Conservation (phyloP, 2,329 filamentous ascomycete species). For the Phialophora expanda region DNA sequence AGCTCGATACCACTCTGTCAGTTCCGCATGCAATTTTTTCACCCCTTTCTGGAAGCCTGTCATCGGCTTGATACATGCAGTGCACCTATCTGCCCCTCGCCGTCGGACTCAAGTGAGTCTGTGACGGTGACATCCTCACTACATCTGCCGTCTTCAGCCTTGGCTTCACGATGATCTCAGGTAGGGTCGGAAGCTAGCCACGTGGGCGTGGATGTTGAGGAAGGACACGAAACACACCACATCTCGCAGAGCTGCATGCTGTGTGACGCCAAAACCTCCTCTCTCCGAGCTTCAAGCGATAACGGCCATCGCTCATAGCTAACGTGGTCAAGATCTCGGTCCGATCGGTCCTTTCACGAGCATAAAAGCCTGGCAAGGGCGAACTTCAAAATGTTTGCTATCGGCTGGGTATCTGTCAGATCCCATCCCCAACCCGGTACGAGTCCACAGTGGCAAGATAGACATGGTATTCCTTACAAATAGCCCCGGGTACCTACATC, state of each 20-base stretch:
- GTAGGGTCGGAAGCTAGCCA: constrained; percentile 3
- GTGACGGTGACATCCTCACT: constrained; percentile 1
- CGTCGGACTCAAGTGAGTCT: neutral
- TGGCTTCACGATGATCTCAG: constrained; percentile 2
- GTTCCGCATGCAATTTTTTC: neutral
- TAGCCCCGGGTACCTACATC: constrained; percentile 31
- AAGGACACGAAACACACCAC: constrained; percentile 22
- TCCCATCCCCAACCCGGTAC: constrained; percentile 8
- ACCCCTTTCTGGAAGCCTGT: constrained; percentile 18
- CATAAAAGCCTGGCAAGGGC: neutral
- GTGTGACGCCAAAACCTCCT: neutral
- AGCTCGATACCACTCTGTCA: constrained; percentile 4
- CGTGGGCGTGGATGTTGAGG: constrained; percentile 20
- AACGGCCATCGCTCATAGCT: neutral
- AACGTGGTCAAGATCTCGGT: neutral
- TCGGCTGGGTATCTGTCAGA: constrained; percentile 12
- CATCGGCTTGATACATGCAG: constrained; percentile 8
- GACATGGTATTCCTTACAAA: constrained; percentile 27
- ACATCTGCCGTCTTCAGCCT: neutral
- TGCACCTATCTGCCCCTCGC: constrained; percentile 8
- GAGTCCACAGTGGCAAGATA: neutral
- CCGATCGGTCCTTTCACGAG: neutral
- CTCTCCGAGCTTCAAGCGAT: neutral
- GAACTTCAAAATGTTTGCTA: constrained; percentile 22
- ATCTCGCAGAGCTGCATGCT: constrained; percentile 19